These are phyloP conservation scores for Camellia lanceoleosa DNA, from an alignment of 148 eudicot species.

Conservation along the genomic window DNA sequence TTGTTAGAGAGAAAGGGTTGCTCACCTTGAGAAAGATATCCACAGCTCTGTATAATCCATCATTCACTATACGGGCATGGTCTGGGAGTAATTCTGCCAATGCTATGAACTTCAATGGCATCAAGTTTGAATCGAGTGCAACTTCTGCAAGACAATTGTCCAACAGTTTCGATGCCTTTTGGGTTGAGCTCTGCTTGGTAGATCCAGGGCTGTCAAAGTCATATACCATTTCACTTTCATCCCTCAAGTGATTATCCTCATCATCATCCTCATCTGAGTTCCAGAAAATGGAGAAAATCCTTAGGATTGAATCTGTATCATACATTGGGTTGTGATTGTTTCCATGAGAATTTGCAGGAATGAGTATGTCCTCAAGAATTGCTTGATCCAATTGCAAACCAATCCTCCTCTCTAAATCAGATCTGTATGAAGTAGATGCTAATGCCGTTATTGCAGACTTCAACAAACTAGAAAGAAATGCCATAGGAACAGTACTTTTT, in stretches of 20 bases:
- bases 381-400: slow-evolving; percentile 92
- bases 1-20: background rate
- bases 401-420: slow-evolving; percentile 84
- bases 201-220: slow-evolving; percentile 86
- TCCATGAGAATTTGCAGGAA: slow-evolving; percentile 65
- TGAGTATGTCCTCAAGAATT: slow-evolving; percentile 85
- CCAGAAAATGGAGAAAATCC: slow-evolving; percentile 84
- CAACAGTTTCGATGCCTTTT: slow-evolving; percentile 78
- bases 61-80: slow-evolving; percentile 76
- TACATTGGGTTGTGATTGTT: slow-evolving; percentile 63
- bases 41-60: slow-evolving; percentile 80
- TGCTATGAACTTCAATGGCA: slow-evolving; percentile 70
- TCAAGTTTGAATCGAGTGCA: slow-evolving; percentile 74
- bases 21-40: slow-evolving; percentile 95
- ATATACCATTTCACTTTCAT: slow-evolving; percentile 71
- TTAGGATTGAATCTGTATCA: slow-evolving; percentile 66
- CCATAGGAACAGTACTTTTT: slow-evolving; percentile 84
- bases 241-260: slow-evolving; percentile 44
- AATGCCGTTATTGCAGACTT: slow-evolving; percentile 64
- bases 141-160: slow-evolving; percentile 88
- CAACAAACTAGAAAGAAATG: slow-evolving; percentile 79
- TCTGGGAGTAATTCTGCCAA: slow-evolving; percentile 86
- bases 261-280: slow-evolving; percentile 84
- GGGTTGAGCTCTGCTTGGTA: slow-evolving; percentile 80
- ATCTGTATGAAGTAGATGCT: slow-evolving; percentile 63